Conservation (phyloP, 2,329 filamentous ascomycete species). For the Stachybotrys chlorohalonatus region DNA sequence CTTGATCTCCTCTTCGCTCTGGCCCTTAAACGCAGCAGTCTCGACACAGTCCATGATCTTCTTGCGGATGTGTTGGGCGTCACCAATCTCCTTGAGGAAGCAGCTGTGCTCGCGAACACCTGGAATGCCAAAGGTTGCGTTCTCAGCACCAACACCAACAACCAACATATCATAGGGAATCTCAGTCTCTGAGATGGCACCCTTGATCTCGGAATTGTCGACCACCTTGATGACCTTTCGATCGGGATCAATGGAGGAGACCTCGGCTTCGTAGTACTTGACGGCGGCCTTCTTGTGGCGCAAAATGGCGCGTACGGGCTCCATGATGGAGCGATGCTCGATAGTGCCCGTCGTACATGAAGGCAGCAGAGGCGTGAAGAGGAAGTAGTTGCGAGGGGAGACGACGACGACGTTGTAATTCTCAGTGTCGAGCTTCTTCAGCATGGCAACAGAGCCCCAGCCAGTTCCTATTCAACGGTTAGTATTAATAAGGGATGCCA, state of each 20-base stretch:
- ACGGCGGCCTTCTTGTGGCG: constrained; percentile 89
- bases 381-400: constrained; percentile 98
- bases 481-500: not conserved
- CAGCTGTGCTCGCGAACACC: constrained; percentile 92
- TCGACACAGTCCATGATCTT: constrained; percentile 99
- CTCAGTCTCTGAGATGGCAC: constrained; percentile 70
- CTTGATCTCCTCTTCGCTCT: constrained; percentile 78
- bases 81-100: constrained; percentile 96
- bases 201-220: constrained; percentile 90
- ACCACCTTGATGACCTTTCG: constrained; percentile 82
- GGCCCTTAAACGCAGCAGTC: constrained; percentile 96
- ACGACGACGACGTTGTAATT: constrained; percentile 99
- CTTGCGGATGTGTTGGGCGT: constrained; percentile 93
- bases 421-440: constrained; percentile 97
- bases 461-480: constrained; percentile 62
- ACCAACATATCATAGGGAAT: constrained; percentile 98
- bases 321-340: constrained; percentile 99
- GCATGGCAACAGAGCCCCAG: constrained; percentile 88
- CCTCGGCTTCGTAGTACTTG: constrained; percentile 97
- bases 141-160: constrained; percentile 93
- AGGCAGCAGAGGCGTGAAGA: constrained; percentile 94
- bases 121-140: constrained; percentile 95
- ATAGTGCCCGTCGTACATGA: constrained; percentile 96
- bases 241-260: constrained; percentile 88
- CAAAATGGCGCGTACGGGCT: constrained; percentile 91